Evolutionary conservation across 352 stramenopile species (phyloP), one percentile per base, ranked within the genome.

Genomic region (Phytophthora pinifolia): DNA sequence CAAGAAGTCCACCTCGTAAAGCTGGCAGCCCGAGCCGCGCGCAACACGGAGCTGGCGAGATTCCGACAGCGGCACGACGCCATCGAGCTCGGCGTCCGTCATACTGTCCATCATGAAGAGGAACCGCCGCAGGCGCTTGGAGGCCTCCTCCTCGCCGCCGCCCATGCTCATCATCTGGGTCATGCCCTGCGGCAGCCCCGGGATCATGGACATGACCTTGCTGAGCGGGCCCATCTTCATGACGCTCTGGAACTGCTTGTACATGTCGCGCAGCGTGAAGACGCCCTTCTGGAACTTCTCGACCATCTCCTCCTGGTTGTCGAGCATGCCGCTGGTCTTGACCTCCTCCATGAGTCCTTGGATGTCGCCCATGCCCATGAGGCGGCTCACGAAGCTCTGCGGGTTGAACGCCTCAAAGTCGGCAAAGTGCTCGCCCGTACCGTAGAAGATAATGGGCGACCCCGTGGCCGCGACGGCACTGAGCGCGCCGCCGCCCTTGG

Each of bases 61-160:
- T 22, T 83, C 63, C 10, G 77, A 78, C 4, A 96, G 59, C 46
- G 74, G 65, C 27, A 88, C 77, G n/a, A 91, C 46, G 20, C 86
- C 96, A 67, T 99, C 98, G 2, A 99, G 79, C 67, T 98, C 95
- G 1, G 89, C 89, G 54, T 98, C 89, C 4, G 91, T 98, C 97
- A 99, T 99, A 57, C 80, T 98, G 68, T 99, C 97, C 96, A 99
- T 99, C 82, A 99, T 99, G 77, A 97, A 99, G 64, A 99, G 83
- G 74, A 99, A 99, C 39, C 93, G 94, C 44, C 98, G 96, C 30
- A 99, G 77, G 14, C 90, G 79, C 59, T 96, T 94, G 5, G 82
- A 96, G 9, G 80, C 83, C 67, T 98, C 88, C 45, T 98, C 88
- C 50, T 98, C 94, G 6, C 89, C 88, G 43, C 88, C 90, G 31